Percentiles rank a stretch among this genome's conserved stretches.
These are phyloP conservation scores for Micractinium conductrix DNA, from an alignment of 139 green algal species.

Conservation along the genomic window DNA sequence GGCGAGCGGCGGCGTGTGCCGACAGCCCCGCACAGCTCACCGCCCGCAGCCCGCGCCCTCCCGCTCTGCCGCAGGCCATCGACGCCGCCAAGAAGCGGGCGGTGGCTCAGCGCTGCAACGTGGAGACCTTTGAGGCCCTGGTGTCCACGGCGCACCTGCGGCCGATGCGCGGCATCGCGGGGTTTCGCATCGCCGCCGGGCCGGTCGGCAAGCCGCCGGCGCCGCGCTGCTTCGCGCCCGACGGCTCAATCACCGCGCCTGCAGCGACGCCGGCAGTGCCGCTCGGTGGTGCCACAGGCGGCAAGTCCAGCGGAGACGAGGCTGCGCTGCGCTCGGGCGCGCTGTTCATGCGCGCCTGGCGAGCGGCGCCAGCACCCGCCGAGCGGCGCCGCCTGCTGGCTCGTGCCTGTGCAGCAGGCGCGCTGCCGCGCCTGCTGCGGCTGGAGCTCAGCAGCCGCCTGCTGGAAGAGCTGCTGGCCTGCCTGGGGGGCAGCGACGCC, in stretches of 20 bases:
- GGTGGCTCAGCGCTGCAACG: background rate
- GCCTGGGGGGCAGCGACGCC: background rate
- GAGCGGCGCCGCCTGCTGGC: background rate
- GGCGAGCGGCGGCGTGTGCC: too few species aligned
- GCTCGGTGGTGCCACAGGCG: background rate
- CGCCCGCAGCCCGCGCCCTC: background rate
- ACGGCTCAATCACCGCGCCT: conserved; percentile 3
- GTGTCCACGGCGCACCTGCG: conserved; percentile 25
- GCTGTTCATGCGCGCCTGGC: background rate
- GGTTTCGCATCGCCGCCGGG: background rate
- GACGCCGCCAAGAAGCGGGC: conserved; percentile 25
- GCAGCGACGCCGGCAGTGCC: background rate
- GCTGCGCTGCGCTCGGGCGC: conserved; percentile 7
- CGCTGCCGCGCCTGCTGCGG: conserved; percentile 13
- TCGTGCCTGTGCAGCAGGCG: background rate
- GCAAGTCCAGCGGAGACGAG: background rate
- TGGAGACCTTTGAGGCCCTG: conserved; percentile 19
- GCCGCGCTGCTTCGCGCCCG: background rate
- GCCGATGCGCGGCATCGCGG: conserved; percentile 1
- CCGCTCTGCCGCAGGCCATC: background rate
- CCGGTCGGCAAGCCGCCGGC: background rate
- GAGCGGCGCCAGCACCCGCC: background rate
- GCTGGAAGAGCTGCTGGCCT: conserved; percentile 19
- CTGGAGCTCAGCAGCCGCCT: conserved; percentile 19
- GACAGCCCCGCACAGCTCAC: too few species aligned